Conservation (phyloP, 1,284 basidiomycete species). For the Ustilago cynodontis region DNA sequence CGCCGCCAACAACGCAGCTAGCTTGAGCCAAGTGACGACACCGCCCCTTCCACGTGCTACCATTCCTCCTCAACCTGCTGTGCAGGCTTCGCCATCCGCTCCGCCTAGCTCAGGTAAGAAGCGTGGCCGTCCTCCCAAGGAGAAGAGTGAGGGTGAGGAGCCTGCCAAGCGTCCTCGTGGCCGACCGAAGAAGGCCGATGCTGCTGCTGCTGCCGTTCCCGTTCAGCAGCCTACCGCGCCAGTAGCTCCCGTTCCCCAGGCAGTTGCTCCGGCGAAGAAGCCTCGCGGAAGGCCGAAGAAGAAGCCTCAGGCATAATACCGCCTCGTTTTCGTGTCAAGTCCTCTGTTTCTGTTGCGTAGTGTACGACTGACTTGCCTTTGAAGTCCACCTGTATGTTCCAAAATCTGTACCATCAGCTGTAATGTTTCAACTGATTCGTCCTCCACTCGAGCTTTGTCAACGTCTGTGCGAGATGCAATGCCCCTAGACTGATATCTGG, state of each 20-base stretch:
- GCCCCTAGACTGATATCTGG: too few relatives aligned
- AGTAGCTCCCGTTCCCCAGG: not conserved
- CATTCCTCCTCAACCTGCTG: slow-evolving; percentile 11
- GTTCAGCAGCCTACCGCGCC: not conserved
- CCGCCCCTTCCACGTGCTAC: slow-evolving; percentile 26
- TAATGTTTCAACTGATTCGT: slow-evolving; percentile 5
- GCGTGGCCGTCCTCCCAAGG: slow-evolving; percentile 44
- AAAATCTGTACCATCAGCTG: slow-evolving; percentile 17
- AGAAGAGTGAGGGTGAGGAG: slow-evolving; percentile 29
- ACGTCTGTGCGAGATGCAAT: slow-evolving; percentile 1
- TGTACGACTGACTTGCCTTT: not conserved
- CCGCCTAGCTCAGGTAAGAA: slow-evolving; percentile 39
- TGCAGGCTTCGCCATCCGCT: slow-evolving; percentile 15
- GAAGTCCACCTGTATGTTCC: not conserved
- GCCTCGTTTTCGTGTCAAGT: not conserved
- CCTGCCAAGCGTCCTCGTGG: slow-evolving; percentile 44
- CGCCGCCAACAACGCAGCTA: slow-evolving; percentile 15
- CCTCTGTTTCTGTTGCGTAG: not conserved
- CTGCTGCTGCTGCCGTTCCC: slow-evolving; percentile 8
- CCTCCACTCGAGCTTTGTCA: not conserved
- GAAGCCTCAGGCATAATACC: slow-evolving; percentile 2
- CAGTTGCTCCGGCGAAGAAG: slow-evolving; percentile 30
- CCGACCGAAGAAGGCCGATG: slow-evolving; percentile 41
- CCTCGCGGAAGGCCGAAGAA: slow-evolving; percentile 48
- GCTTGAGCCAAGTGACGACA: slow-evolving; percentile 25